These are phyloP conservation scores for Saccharum spontaneum DNA, from an alignment of 176 grass and related monocot genomes.

Conservation along the genomic window DNA sequence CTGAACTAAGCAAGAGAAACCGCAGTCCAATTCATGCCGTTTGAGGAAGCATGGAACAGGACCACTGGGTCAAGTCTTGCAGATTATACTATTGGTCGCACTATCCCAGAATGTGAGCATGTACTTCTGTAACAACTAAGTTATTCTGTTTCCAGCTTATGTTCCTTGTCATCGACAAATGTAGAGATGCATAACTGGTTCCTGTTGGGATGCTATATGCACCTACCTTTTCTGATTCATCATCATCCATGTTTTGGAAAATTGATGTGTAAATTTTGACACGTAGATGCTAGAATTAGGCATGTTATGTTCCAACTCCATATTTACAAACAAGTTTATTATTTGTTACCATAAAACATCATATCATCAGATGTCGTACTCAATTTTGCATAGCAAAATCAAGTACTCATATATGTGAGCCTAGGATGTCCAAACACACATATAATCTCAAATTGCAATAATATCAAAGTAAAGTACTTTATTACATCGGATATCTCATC, in stretches of 20 bases:
- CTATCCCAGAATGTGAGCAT: slow-evolving; percentile 27
- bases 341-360: not conserved
- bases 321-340: not conserved
- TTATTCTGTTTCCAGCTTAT: slow-evolving; percentile 35
- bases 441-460: no score
- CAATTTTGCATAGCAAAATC: no score
- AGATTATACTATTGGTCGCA: slow-evolving; percentile 15
- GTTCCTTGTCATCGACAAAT: slow-evolving; percentile 29
- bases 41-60: slow-evolving; percentile 42
- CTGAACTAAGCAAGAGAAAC: slow-evolving; percentile 69
- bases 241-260: slow-evolving; percentile 5
- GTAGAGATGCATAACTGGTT: slow-evolving; percentile 25
- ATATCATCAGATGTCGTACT: no score
- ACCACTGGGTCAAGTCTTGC: slow-evolving; percentile 23
- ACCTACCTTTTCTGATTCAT: not conserved
- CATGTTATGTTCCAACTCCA: not conserved
- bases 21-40: slow-evolving; percentile 80
- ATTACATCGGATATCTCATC: no score
- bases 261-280: not conserved
- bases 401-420: no score
- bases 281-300: not conserved
- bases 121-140: slow-evolving; percentile 34
- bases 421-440: no score
- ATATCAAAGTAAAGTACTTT: no score
- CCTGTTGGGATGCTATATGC: not conserved